Evolutionary conservation across 2,329 filamentous ascomycete species (phyloP), one percentile per base, ranked within the genome.

Genomic region (Chlorencoelia australis): DNA sequence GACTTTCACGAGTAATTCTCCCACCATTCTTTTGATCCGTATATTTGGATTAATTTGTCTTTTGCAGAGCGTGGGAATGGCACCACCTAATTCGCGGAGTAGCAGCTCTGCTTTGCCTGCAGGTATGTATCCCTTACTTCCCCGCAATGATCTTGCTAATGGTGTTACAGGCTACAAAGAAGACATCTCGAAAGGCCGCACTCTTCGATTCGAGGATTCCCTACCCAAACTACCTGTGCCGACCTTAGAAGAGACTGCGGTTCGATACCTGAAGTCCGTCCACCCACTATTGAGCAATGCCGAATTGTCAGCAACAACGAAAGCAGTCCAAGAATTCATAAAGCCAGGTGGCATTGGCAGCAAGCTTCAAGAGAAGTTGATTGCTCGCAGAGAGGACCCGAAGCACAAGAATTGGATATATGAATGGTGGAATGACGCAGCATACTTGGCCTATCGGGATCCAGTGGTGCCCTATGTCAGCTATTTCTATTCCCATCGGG

Each of bases 401-500:
- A 79, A 82, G 44, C 66, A 73, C 58, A 86, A 82, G 66, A 98
- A 96, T 65, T 98, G 91, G 91, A 71, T 98, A 39, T 79, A 82
- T 51, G 89, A 98, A 51, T 98, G 91, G 91, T 98, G 91, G 91
- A 96, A 98, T 60, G 77, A 94, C 35, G 76, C 79, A 4, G 91
- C 91, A 40, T 98, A 98, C 64, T 76, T 98, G 47, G 73, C 66
- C 47, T 96, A 96, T 68, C 82, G 89, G 48, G 91, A 96, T 60
- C 91, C 91, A 8, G 85, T 98, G 30, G 84, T 96, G 13, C 91
- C 91, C 43, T 98, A 96, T 59, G 91, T 98, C 55, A 94, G 86
- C 63, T 98, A 98, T 73, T 98, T 98, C 68, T 98, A 98, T 69
- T 95, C 88, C 37, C 89, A 96, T 67, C 78, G 86, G 49, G 91